Conservation (phyloP, 352 stramenopile species). For the Globisporangium echinulatum region DNA sequence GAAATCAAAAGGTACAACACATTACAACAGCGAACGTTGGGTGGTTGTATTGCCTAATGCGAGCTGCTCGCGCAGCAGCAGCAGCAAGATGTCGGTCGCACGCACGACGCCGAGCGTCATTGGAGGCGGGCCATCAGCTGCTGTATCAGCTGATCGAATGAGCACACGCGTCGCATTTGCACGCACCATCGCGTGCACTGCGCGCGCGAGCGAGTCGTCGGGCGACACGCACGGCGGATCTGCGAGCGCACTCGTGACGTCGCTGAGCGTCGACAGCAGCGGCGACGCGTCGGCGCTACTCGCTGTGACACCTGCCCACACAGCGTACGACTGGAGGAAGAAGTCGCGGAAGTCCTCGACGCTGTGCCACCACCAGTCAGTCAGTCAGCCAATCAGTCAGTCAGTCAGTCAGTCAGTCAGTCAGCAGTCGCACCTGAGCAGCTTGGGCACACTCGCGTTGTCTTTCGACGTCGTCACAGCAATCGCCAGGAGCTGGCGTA, state of each 20-base stretch:
- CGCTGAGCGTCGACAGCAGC: constrained; percentile 23
- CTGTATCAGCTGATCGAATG: constrained; percentile 14
- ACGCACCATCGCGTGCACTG: constrained; percentile 39
- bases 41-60: too few species aligned
- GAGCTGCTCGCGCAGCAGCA: constrained; percentile 52
- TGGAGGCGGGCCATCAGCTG: background rate
- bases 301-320: background rate
- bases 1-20: too few species aligned
- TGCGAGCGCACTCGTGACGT: constrained; percentile 12
- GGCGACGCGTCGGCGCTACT: constrained; percentile 1
- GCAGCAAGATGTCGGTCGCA: constrained; percentile 38
- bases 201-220: constrained; percentile 36
- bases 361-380: background rate
- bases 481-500: constrained; percentile 23
- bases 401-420: background rate
- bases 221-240: constrained; percentile 13
- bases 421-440: constrained; percentile 8
- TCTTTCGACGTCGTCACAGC: constrained; percentile 13
- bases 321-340: constrained; percentile 15
- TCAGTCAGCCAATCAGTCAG: background rate
- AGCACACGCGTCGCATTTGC: constrained; percentile 25
- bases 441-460: background rate
- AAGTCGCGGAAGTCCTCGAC: constrained; percentile 17
- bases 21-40: too few species aligned
- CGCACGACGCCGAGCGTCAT: constrained; percentile 29